Evolutionary conservation across 257 asterid genomes (phyloP).

Genomic region (Capsicum pubescens): DNA sequence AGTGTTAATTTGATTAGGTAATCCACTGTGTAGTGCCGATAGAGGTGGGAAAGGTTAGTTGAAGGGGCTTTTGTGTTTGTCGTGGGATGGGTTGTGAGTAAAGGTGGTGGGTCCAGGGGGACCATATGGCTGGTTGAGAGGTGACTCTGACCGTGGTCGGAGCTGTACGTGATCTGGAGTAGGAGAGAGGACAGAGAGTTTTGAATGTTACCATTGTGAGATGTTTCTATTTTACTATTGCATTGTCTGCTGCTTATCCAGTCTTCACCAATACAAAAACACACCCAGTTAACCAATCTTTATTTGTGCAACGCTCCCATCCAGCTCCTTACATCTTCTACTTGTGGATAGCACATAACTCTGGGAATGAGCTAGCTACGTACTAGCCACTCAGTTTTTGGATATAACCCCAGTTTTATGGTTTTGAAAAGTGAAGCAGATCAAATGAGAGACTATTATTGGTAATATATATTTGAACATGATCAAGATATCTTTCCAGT

Average conservation of each 20-base stretch:
- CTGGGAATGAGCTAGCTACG: background rate
- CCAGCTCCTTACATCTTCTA: background rate
- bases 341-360: background rate
- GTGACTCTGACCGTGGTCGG: too few species aligned
- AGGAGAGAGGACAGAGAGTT: too few species aligned
- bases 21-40: too few species aligned
- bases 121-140: too few species aligned
- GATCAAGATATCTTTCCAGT: slow-evolving; percentile 8
- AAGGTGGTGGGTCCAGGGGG: too few species aligned
- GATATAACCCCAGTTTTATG: background rate
- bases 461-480: background rate
- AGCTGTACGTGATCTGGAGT: too few species aligned
- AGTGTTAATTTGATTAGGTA: too few species aligned
- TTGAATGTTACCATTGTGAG: too few species aligned
- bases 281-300: background rate
- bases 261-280: background rate
- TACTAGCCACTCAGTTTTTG: background rate
- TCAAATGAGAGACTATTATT: background rate
- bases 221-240: too few species aligned
- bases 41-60: too few species aligned
- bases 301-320: background rate
- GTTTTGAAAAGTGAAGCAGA: slow-evolving; percentile 18
- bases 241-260: background rate
- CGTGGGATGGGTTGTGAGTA: too few species aligned
- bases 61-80: too few species aligned